Conservation (phyloP, 176 grass and related monocot species). For the Triticum aestivum region DNA sequence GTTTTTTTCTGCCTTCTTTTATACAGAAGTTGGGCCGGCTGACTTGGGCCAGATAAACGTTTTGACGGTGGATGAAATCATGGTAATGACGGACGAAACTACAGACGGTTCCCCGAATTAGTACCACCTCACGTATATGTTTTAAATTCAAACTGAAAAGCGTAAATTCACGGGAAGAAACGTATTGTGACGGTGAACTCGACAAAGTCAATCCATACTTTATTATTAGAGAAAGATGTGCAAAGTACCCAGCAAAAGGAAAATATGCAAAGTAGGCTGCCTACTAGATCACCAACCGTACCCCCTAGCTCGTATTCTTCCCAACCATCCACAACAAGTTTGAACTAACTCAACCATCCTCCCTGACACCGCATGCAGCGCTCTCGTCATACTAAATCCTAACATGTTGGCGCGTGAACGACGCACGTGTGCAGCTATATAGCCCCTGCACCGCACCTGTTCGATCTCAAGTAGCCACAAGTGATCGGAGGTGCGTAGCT, state of each 20-base stretch:
- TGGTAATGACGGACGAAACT: too few species aligned
- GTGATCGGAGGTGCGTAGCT: not conserved
- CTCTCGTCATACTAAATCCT: not conserved
- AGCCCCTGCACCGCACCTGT: not conserved
- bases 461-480: not conserved
- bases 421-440: not conserved
- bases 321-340: slow-evolving; percentile 20
- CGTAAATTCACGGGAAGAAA: too few species aligned
- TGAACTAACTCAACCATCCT: not conserved
- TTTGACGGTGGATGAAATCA: too few species aligned
- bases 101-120: too few species aligned
- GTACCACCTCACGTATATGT: too few species aligned
- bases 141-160: too few species aligned
- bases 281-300: not conserved
- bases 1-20: too few species aligned
- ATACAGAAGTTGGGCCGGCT: too few species aligned
- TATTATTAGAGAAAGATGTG: not conserved
- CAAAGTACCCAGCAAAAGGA: not conserved
- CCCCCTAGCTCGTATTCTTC: not conserved
- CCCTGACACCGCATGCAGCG: too few species aligned
- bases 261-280: slow-evolving; percentile 1
- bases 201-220: too few species aligned
- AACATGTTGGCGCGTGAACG: not conserved
- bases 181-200: too few species aligned
- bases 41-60: too few species aligned